These are phyloP conservation scores for Exophiala calicioides DNA, from an alignment of 2,329 filamentous ascomycete species.

Conservation along the genomic window DNA sequence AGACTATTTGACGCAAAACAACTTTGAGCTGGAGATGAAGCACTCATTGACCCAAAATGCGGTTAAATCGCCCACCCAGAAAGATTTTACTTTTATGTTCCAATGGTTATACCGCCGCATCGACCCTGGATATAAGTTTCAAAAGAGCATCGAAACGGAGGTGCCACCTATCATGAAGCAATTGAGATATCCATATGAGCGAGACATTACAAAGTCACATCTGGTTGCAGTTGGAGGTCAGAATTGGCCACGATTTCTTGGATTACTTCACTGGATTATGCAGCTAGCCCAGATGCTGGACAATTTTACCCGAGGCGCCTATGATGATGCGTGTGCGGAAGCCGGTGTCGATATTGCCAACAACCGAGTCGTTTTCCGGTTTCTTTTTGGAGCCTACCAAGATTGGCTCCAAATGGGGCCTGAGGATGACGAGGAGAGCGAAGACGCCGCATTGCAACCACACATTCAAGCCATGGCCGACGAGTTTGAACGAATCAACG, in stretches of 20 bases:
- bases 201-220: conserved; percentile 94
- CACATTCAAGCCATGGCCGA: conserved; percentile 85
- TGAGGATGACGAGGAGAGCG: conserved; percentile 82
- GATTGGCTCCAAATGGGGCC: conserved; percentile 94
- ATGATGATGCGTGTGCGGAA: conserved; percentile 87
- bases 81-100: conserved; percentile 97
- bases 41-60: conserved; percentile 88
- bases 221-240: conserved; percentile 92
- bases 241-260: conserved; percentile 95
- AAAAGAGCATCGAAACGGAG: conserved; percentile 93
- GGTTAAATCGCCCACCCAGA: conserved; percentile 91
- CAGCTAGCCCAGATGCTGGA: conserved; percentile 93
- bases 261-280: conserved; percentile 98
- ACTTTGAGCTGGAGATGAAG: conserved; percentile 98
- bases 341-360: conserved; percentile 83
- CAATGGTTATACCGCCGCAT: conserved; percentile 97
- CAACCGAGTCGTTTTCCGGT: conserved; percentile 92
- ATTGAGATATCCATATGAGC: conserved; percentile 90
- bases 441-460: conserved; percentile 73
- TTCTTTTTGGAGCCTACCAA: conserved; percentile 83
- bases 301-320: conserved; percentile 72
- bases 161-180: conserved; percentile 91
- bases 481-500: conserved; percentile 82
- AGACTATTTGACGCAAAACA: conserved; percentile 88
- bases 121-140: conserved; percentile 88